Conservation (phyloP, 768 basidiomycete species). For the Ramaria sp. region DNA sequence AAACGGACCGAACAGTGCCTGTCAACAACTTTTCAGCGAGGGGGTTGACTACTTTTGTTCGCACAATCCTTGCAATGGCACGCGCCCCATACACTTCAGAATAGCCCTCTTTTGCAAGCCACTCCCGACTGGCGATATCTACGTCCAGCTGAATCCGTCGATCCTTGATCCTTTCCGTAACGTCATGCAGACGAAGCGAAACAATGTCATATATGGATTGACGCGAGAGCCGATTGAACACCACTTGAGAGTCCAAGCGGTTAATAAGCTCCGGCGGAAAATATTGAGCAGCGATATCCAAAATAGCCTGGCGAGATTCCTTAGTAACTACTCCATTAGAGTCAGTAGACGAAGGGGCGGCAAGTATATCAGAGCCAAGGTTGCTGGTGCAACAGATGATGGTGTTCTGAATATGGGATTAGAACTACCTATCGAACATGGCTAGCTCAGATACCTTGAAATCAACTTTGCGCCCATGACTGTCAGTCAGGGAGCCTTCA, state of each 20-base stretch:
- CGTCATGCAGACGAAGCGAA: constrained; percentile 61
- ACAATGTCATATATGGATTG: constrained; percentile 72
- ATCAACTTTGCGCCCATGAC: constrained; percentile 85
- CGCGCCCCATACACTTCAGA: constrained; percentile 82
- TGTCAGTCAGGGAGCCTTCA: constrained; percentile 83
- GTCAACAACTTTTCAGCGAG: constrained; percentile 70
- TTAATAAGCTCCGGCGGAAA: constrained; percentile 90
- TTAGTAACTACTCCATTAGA: constrained; percentile 52
- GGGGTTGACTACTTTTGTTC: constrained; percentile 72
- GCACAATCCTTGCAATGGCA: constrained; percentile 78
- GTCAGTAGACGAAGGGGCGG: constrained; percentile 51
- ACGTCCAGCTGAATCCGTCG: constrained; percentile 66
- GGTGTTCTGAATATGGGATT: constrained; percentile 51
- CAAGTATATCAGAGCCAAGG: constrained; percentile 72
- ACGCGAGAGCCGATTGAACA: constrained; percentile 84
- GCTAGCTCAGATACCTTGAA: constrained; percentile 50
- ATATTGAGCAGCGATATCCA: constrained; percentile 64
- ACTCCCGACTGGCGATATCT: constrained; percentile 45
- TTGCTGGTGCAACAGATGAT: constrained; percentile 89
- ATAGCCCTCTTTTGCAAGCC: constrained; percentile 71
- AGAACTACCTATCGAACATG: not conserved
- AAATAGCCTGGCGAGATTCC: constrained; percentile 53
- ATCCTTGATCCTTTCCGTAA: constrained; percentile 51
- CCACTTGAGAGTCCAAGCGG: constrained; percentile 74
- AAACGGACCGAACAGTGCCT: constrained; percentile 59